Evolutionary conservation across 2,329 filamentous ascomycete species (phyloP).

Genomic region (Ramularia endophylla): DNA sequence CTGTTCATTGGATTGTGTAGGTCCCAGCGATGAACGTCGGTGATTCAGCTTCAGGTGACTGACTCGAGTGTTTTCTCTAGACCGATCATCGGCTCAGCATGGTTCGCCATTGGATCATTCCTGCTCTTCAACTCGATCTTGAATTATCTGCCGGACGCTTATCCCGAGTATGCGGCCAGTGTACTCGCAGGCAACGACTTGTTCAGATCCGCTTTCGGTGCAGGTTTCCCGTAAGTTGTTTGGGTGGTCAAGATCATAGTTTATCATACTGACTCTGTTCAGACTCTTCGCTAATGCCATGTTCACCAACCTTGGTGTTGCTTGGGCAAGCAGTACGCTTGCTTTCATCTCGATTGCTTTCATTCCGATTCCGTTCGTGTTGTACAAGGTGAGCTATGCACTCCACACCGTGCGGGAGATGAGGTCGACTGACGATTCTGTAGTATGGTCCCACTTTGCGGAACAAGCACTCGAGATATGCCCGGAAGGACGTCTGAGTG

Average conservation of each 20-base stretch:
- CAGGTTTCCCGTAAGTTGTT: constrained; percentile 34
- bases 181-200: constrained; percentile 43
- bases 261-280: too few species aligned
- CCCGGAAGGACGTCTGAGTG: constrained; percentile 37
- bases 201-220: constrained; percentile 37
- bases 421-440: constrained; percentile 3
- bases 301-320: constrained; percentile 36
- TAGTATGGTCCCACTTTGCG: constrained; percentile 36
- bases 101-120: constrained; percentile 35
- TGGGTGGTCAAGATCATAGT: too few species aligned
- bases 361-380: constrained; percentile 42
- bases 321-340: constrained; percentile 37
- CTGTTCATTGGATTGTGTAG: constrained; percentile 35
- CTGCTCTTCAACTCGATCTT: constrained; percentile 45
- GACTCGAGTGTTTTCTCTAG: too few species aligned
- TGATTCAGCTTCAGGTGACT: too few species aligned
- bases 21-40: too few species aligned
- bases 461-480: constrained; percentile 35
- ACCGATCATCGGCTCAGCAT: constrained; percentile 34
- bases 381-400: constrained; percentile 32
- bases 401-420: background rate
- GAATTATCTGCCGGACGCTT: constrained; percentile 40
- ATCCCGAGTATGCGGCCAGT: constrained; percentile 37
- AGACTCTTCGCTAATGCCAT: constrained; percentile 34
- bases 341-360: constrained; percentile 39